Evolutionary conservation across 257 asterid genomes (phyloP).

Genomic region (Lithospermum erythrorhizon): DNA sequence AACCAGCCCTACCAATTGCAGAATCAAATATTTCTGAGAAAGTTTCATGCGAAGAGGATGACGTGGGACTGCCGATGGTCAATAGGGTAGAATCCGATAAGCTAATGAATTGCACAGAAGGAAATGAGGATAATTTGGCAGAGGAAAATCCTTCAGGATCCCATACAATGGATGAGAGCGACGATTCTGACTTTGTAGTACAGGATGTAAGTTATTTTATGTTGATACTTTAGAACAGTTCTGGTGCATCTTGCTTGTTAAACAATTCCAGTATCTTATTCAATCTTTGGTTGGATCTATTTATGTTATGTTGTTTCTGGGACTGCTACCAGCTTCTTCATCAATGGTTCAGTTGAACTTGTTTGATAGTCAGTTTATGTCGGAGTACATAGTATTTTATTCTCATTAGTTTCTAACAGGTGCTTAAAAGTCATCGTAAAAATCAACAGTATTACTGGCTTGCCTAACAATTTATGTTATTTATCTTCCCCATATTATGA

Average conservation of each 20-base stretch:
- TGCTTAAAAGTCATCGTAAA: neutral
- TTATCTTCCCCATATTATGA: neutral
- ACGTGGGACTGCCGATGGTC: constrained; percentile 11
- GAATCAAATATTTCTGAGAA: constrained; percentile 14
- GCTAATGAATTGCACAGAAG: constrained; percentile 20
- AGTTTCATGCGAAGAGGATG: constrained; percentile 29
- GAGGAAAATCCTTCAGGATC: constrained; percentile 15
- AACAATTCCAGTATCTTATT: neutral
- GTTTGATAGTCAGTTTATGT: neutral
- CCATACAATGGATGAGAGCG: constrained; percentile 43
- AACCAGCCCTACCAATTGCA: constrained; percentile 14
- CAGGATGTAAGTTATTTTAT: constrained; percentile 54
- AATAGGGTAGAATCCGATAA: constrained; percentile 25
- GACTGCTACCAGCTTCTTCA: neutral
- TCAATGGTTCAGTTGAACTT: constrained; percentile 7
- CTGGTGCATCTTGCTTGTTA: neutral
- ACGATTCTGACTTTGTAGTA: constrained; percentile 74
- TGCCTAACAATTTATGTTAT: neutral
- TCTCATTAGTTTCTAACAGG: neutral
- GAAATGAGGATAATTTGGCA: constrained; percentile 9
- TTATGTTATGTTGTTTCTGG: neutral
- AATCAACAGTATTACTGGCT: neutral
- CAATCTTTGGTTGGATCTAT: neutral
- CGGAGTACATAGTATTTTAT: neutral
- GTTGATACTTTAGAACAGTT: neutral